Evolutionary conservation across 805 yeast species (phyloP).

Genomic region (Saccharomycopsis fermentans): DNA sequence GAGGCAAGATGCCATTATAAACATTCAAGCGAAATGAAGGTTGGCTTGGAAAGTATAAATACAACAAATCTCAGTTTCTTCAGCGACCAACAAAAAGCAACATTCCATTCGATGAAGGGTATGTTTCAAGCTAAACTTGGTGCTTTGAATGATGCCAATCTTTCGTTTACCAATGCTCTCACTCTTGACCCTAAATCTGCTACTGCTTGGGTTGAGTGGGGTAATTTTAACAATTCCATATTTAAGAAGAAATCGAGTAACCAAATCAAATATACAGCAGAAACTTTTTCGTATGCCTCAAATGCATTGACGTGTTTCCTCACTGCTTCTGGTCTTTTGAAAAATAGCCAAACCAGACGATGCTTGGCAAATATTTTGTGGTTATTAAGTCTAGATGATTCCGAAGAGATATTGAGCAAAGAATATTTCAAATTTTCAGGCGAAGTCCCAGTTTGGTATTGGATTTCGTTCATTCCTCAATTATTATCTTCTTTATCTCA

Average conservation of each 20-base stretch:
- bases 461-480: slow-evolving; percentile 97
- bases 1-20: slow-evolving; percentile 97
- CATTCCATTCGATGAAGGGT: slow-evolving; percentile 93
- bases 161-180: slow-evolving; percentile 95
- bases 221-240: slow-evolving; percentile 81
- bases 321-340: slow-evolving; percentile 97
- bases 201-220: slow-evolving; percentile 99
- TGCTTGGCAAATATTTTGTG: slow-evolving; percentile 82
- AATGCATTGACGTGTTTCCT: slow-evolving; percentile 92
- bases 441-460: slow-evolving; percentile 97
- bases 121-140: slow-evolving; percentile 90
- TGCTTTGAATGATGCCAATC: slow-evolving; percentile 90
- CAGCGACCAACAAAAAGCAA: slow-evolving; percentile 96
- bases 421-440: slow-evolving; percentile 91
- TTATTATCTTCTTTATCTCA: slow-evolving; percentile 80
- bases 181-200: slow-evolving; percentile 88
- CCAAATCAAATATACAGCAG: slow-evolving; percentile 43
- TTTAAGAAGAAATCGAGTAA: slow-evolving; percentile 45
- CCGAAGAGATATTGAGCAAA: slow-evolving; percentile 63
- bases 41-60: slow-evolving; percentile 93
- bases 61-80: slow-evolving; percentile 93
- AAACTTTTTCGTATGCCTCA: slow-evolving; percentile 65
- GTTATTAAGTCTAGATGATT: slow-evolving; percentile 86
- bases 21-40: slow-evolving; percentile 71
- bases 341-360: slow-evolving; percentile 82